Evolutionary conservation across 1,284 basidiomycete genomes (phyloP).

Genomic region (Marasmius tenuissimus): DNA sequence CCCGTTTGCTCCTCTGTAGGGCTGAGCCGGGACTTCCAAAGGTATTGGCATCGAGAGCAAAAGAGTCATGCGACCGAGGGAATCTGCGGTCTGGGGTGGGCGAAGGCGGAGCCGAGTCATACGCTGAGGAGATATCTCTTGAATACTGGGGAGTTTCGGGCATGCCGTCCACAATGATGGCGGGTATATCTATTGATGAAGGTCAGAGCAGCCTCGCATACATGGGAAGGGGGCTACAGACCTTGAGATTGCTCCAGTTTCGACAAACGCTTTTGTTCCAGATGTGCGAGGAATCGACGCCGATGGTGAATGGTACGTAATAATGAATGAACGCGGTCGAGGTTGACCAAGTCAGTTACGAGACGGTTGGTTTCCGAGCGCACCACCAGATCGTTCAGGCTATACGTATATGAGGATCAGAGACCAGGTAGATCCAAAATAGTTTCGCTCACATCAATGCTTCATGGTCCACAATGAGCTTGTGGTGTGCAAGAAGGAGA

Average conservation of each 20-base stretch:
- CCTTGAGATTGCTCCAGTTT: slow-evolving; percentile 26
- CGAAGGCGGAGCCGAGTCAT: slow-evolving; percentile 41
- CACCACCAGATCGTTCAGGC: slow-evolving; percentile 6
- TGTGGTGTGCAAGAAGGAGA: slow-evolving; percentile 86
- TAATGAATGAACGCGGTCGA: slow-evolving; percentile 81
- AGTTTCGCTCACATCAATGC: slow-evolving; percentile 66
- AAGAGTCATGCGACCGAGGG: slow-evolving; percentile 41
- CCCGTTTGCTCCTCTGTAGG: slow-evolving; percentile 53
- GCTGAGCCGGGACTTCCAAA: slow-evolving; percentile 31
- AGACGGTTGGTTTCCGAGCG: slow-evolving; percentile 77
- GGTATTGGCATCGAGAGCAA: background rate
- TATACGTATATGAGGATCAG: background rate
- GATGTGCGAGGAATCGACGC: slow-evolving; percentile 58
- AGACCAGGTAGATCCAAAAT: no score
- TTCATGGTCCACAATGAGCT: slow-evolving; percentile 86
- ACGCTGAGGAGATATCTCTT: slow-evolving; percentile 55
- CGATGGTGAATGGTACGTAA: slow-evolving; percentile 76
- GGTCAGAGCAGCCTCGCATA: background rate
- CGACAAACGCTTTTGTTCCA: slow-evolving; percentile 33
- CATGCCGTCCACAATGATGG: slow-evolving; percentile 62
- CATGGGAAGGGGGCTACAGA: slow-evolving; percentile 17
- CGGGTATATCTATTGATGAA: slow-evolving; percentile 52
- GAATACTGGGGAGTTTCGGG: slow-evolving; percentile 50
- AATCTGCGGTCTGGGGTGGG: slow-evolving; percentile 41
- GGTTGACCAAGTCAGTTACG: slow-evolving; percentile 80